Evolutionary conservation across 2,329 filamentous ascomycete genomes (phyloP).

Genomic region (Hymenoscyphus infarciens): DNA sequence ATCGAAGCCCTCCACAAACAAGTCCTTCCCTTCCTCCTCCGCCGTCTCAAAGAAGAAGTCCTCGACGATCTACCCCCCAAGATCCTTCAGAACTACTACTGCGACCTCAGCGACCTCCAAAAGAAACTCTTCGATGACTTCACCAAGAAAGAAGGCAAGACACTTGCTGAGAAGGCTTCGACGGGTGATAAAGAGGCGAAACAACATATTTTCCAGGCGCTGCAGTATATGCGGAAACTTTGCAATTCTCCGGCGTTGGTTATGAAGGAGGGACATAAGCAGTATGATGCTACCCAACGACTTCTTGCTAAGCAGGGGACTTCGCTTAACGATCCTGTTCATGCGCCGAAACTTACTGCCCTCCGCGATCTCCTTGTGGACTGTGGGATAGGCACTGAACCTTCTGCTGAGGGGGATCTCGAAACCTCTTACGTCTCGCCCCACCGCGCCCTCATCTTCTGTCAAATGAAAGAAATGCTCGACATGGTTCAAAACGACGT

Average conservation of each 20-base stretch:
- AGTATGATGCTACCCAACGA: conserved; percentile 83
- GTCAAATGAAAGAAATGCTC: conserved; percentile 99
- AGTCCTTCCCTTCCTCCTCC: conserved; percentile 90
- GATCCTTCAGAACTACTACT: conserved; percentile 99
- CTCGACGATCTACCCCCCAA: conserved; percentile 94
- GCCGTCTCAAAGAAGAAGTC: conserved; percentile 95
- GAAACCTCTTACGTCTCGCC: conserved; percentile 83
- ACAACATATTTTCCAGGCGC: conserved; percentile 96
- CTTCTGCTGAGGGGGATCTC: conserved; percentile 47
- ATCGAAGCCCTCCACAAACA: conserved; percentile 99
- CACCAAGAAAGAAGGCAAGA: conserved; percentile 86
- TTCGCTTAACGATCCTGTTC: conserved; percentile 75
- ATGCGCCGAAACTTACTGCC: conserved; percentile 90
- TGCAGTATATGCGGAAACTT: conserved; percentile 99
- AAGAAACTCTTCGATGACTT: conserved; percentile 96
- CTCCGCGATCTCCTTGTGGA: conserved; percentile 93
- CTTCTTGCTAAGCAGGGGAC: conserved; percentile 76
- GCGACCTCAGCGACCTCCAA: conserved; percentile 91
- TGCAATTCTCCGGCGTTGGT: conserved; percentile 97
- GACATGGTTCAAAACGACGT: conserved; percentile 98
- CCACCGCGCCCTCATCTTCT: conserved; percentile 94
- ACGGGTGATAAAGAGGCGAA: conserved; percentile 89
- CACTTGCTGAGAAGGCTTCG: conserved; percentile 77
- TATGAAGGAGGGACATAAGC: conserved; percentile 87
- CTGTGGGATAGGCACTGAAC: conserved; percentile 85